phyloP scores from a whole-genome alignment of 148 eudicot species.

The Nepenthes mirabilis region DNA sequence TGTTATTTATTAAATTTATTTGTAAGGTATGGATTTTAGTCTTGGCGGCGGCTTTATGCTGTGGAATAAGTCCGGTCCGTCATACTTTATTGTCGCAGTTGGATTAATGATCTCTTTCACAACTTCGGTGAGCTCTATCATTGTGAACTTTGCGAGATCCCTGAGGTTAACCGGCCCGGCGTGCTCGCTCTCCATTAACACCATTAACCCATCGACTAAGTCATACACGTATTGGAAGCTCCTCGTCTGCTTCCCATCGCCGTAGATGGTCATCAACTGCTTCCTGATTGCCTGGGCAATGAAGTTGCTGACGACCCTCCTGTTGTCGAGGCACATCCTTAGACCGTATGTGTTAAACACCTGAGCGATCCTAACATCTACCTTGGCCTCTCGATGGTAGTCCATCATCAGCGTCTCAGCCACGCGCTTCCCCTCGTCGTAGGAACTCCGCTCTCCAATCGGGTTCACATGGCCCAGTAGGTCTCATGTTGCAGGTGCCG shows the following conservation, averaged over 20 bases:
- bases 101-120: not conserved
- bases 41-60: too few species aligned
- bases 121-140: conserved; percentile 96
- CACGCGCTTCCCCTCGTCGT: conserved; percentile 80
- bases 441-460: conserved; percentile 72
- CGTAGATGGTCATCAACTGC: conserved; percentile 89
- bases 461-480: conserved; percentile 87
- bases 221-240: conserved; percentile 95
- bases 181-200: conserved; percentile 95
- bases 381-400: conserved; percentile 78
- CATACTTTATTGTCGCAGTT: not conserved
- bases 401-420: conserved; percentile 89
- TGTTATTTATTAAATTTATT: too few species aligned
- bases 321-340: conserved; percentile 91
- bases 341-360: conserved; percentile 95
- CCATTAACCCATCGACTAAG: conserved; percentile 94
- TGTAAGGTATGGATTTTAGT: too few species aligned
- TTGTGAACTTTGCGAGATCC: conserved; percentile 95
- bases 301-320: conserved; percentile 90
- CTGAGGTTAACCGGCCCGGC: conserved; percentile 97
- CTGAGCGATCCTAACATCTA: conserved; percentile 92
- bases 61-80: too few species aligned
- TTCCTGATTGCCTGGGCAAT: conserved; percentile 98
- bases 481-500: conserved; percentile 91
- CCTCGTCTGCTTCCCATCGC: conserved; percentile 96